Evolutionary conservation across 2,329 filamentous ascomycete species (phyloP).

Genomic region (Ophiocordyceps sinensis): DNA sequence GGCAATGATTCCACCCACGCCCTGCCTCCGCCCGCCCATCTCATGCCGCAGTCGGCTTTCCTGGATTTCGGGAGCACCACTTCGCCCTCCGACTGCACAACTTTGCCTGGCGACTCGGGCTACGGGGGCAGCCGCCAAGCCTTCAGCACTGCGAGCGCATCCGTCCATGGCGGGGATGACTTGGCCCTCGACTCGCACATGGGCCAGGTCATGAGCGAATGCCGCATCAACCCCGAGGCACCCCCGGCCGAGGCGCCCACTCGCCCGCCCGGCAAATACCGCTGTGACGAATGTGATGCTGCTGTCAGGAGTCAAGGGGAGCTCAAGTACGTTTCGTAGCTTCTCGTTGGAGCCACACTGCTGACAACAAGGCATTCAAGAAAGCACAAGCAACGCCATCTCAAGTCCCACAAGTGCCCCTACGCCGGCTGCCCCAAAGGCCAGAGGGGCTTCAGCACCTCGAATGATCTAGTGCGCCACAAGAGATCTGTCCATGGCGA

Average conservation of each 20-base stretch:
- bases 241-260: neutral
- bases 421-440: conserved; percentile 37
- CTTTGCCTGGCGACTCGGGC: conserved; percentile 28
- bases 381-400: conserved; percentile 61
- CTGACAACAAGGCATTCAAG: conserved; percentile 27
- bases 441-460: conserved; percentile 57
- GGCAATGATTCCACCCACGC: conserved; percentile 14
- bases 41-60: conserved; percentile 2
- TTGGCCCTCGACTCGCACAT: conserved; percentile 6
- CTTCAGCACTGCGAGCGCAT: conserved; percentile 27
- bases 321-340: conserved; percentile 30
- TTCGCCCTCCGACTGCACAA: conserved; percentile 25
- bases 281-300: conserved; percentile 25
- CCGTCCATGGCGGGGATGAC: conserved; percentile 26
- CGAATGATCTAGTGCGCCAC: conserved; percentile 73
- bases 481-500: conserved; percentile 55
- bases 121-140: conserved; percentile 27
- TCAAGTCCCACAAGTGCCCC: conserved; percentile 50
- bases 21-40: conserved; percentile 1
- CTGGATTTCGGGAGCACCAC: conserved; percentile 11
- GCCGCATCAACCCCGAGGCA: conserved; percentile 7
- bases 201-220: conserved; percentile 17
- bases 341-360: neutral
- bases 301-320: conserved; percentile 37
- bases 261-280: conserved; percentile 4